Conservation (phyloP, 495 filamentous ascomycete genomes). For the Acidiella bohemica region DNA sequence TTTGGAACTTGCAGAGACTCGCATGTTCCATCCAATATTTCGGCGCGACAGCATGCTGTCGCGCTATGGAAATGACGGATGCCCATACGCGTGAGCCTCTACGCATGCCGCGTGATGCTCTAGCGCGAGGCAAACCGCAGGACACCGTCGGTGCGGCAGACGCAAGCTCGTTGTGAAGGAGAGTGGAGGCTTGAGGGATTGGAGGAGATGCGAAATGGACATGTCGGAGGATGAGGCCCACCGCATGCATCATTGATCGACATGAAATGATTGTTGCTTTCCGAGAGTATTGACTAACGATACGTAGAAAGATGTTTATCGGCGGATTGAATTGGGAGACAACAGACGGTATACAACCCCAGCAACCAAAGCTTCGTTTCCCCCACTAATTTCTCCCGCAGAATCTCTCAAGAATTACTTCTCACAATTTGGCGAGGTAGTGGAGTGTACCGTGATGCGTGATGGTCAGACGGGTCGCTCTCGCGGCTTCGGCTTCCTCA, state of each 20-base stretch:
- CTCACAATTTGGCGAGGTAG: conserved; percentile 92
- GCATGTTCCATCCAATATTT: conserved; percentile 4
- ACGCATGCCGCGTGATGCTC: too few species aligned
- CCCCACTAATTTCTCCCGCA: conserved; percentile 26
- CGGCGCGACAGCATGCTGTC: background rate
- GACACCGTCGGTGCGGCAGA: too few species aligned
- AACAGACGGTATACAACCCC: conserved; percentile 86
- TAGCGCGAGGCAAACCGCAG: too few species aligned
- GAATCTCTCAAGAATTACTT: conserved; percentile 98
- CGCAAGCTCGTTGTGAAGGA: too few species aligned
- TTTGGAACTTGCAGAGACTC: too few species aligned
- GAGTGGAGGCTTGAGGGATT: too few species aligned
- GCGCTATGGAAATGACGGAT: conserved; percentile 4
- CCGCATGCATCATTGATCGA: conserved; percentile 6
- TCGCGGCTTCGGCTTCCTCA: conserved; percentile 91
- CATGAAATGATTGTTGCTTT: background rate
- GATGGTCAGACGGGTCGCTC: conserved; percentile 89
- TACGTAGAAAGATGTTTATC: conserved; percentile 93
- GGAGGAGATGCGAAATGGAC: too few species aligned
- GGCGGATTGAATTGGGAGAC: conserved; percentile 98
- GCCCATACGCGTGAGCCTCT: too few species aligned
- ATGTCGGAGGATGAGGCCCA: background rate
- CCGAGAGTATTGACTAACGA: too few species aligned
- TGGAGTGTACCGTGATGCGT: conserved; percentile 96
- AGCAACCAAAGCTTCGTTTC: background rate